Percentiles rank a stretch among this genome's conserved stretches.
phyloP scores from a whole-genome alignment of 495 filamentous ascomycete species.

The Lindgomyces ingoldianus region DNA sequence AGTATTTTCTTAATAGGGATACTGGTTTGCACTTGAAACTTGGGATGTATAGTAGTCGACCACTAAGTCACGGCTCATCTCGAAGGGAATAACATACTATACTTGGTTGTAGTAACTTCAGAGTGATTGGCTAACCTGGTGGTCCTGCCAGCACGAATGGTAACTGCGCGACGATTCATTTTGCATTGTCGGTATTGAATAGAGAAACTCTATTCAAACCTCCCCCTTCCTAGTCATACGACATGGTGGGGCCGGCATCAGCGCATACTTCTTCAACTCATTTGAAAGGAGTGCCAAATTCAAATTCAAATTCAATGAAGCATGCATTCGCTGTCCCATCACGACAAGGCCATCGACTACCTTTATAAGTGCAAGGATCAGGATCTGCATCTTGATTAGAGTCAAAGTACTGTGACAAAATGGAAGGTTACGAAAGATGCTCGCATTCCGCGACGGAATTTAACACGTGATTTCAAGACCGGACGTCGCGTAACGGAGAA shows the following conservation, averaged over 20 bases:
- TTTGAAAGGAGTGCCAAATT: conserved; percentile 44
- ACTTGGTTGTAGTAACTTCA: conserved; percentile 53
- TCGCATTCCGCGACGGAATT: conserved; percentile 3
- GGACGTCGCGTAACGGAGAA: conserved; percentile 7
- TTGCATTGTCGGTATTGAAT: conserved; percentile 46
- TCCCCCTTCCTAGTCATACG: conserved; percentile 49
- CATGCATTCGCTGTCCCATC: conserved; percentile 48
- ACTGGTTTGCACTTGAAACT: conserved; percentile 44
- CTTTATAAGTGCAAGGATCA: conserved; percentile 46
- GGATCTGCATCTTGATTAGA: conserved; percentile 4
- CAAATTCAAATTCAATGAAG: conserved; percentile 48
- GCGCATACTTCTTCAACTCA: conserved; percentile 40
- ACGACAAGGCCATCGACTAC: conserved; percentile 49
- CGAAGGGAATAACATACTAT: conserved; percentile 41
- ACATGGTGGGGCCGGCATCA: conserved; percentile 37
- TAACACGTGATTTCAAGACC: not conserved
- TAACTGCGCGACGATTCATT: conserved; percentile 45
- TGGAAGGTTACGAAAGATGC: not conserved
- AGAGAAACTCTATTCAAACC: conserved; percentile 51
- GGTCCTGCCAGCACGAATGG: conserved; percentile 46
- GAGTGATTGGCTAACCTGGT: conserved; percentile 42
- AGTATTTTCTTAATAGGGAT: conserved; percentile 49
- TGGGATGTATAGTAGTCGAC: conserved; percentile 21
- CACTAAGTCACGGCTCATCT: conserved; percentile 5
- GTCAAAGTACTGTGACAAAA: conserved; percentile 3